Percentiles rank a stretch among this genome's conserved stretches.
phyloP scores from a whole-genome alignment of 176 grass and related monocot genomes.

The Microstegium vimineum region DNA sequence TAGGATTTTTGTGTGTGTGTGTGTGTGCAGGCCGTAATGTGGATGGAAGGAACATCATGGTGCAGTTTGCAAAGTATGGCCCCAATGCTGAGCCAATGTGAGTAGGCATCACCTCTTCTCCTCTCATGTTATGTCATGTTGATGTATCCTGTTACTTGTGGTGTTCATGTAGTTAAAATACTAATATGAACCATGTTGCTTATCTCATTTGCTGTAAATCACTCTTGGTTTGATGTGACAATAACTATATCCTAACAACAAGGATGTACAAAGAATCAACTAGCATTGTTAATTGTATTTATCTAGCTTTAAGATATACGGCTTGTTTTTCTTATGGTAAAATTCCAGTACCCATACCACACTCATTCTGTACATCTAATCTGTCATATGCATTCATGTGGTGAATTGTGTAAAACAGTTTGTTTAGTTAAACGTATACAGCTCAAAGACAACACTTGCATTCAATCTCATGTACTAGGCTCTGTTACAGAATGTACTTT shows the following conservation, averaged over 20 bases:
- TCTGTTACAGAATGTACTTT: background rate
- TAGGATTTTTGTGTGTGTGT: too few relatives aligned
- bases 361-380: background rate
- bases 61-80: slow-evolving; percentile 99
- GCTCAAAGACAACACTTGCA: background rate
- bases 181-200: background rate
- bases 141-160: too few relatives aligned
- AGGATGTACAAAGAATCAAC: too few relatives aligned
- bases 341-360: background rate
- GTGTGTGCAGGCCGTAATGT: slow-evolving; percentile 64
- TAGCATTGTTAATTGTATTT: background rate
- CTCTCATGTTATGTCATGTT: too few relatives aligned
- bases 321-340: background rate
- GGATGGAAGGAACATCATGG: slow-evolving; percentile 97
- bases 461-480: background rate
- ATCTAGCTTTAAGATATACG: background rate
- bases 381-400: background rate
- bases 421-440: background rate
- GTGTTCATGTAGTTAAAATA: too few relatives aligned
- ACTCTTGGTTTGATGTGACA: background rate
- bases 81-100: slow-evolving; percentile 95
- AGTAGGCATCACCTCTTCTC: slow-evolving; percentile 43
- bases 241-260: too few relatives aligned
- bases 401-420: background rate
- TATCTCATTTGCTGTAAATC: background rate